phyloP scores from a whole-genome alignment of 169 alveolate species.

The Plasmodium inui region DNA sequence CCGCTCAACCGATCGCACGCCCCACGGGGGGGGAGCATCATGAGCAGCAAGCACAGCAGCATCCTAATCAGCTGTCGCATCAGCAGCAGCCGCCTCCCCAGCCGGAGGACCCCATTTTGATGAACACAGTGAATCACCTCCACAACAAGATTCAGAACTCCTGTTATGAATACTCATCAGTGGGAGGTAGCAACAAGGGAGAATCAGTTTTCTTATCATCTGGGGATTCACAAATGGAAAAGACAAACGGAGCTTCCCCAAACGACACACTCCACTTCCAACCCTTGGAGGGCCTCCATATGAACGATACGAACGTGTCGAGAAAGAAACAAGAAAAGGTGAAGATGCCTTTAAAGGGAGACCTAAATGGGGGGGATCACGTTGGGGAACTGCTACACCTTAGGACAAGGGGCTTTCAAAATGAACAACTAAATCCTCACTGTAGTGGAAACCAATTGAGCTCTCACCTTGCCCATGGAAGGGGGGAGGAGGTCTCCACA shows the following conservation, averaged over 20 bases:
- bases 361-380: neutral
- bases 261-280: no score
- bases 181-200: neutral
- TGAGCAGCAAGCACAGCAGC: neutral
- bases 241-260: neutral
- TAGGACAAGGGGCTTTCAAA: neutral
- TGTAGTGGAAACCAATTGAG: neutral
- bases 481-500: neutral
- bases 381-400: neutral
- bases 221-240: neutral
- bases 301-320: neutral
- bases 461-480: neutral
- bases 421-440: neutral
- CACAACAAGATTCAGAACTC: neutral
- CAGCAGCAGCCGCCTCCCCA: no score
- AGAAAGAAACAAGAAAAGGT: neutral
- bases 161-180: neutral
- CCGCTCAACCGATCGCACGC: neutral
- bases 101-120: neutral
- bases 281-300: neutral
- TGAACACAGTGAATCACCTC: neutral
- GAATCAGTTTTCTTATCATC: neutral
- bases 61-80: neutral
- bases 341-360: neutral
- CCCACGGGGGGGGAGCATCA: neutral